These are phyloP conservation scores for Lentinula lateritia DNA, from an alignment of 768 basidiomycete species.

Conservation along the genomic window DNA sequence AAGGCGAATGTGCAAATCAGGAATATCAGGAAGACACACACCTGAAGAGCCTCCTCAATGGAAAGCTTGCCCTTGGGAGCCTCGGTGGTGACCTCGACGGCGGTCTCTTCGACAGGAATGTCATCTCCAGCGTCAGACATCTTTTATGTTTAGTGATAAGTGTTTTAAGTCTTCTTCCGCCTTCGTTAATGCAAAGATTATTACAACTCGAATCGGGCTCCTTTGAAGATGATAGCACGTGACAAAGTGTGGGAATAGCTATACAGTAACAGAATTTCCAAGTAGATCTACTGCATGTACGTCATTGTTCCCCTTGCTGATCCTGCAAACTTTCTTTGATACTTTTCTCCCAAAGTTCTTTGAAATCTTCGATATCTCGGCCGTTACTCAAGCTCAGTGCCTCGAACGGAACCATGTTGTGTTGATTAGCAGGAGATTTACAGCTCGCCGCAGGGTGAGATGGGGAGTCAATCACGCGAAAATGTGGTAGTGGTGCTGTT, in stretches of 20 bases:
- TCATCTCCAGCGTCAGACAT: constrained; percentile 99
- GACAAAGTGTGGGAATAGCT: background rate
- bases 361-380: constrained; percentile 66
- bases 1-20: background rate
- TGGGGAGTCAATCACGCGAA: constrained; percentile 69
- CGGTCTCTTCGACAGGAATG: constrained; percentile 53
- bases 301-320: no score
- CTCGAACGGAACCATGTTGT: constrained; percentile 91
- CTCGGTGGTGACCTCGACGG: constrained; percentile 80
- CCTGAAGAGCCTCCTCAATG: constrained; percentile 93
- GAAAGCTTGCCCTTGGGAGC: constrained; percentile 94
- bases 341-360: constrained; percentile 55
- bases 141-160: constrained; percentile 19
- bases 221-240: background rate
- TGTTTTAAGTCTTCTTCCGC: constrained; percentile 75
- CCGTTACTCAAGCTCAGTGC: constrained; percentile 78
- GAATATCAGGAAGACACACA: constrained; percentile 29
- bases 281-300: no score
- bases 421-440: constrained; percentile 71
- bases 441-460: constrained; percentile 62
- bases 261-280: background rate
- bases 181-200: constrained; percentile 83
- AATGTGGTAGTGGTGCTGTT: constrained; percentile 25
- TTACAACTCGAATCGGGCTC: constrained; percentile 12
- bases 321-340: constrained; percentile 26